These are phyloP conservation scores for Neurospora africana DNA, from an alignment of 495 filamentous ascomycete species.

Conservation along the genomic window DNA sequence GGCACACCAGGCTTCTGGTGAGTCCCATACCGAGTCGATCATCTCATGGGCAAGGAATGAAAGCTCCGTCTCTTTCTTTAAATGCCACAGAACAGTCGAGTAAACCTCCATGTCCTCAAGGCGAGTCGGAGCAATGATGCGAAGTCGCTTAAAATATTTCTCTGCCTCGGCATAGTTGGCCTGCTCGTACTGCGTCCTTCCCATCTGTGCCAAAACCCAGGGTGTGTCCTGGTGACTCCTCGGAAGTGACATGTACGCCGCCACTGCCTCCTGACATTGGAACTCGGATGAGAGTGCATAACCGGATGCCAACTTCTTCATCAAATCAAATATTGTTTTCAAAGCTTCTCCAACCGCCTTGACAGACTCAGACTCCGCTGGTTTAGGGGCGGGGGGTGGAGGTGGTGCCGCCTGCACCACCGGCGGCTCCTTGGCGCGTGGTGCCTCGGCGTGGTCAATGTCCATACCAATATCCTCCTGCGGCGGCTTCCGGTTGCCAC, in stretches of 20 bases:
- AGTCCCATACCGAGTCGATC: conserved; percentile 72
- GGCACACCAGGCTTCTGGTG: conserved; percentile 91
- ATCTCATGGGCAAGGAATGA: conserved; percentile 87
- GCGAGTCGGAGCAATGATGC: conserved; percentile 62
- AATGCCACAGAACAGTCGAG: conserved; percentile 93
- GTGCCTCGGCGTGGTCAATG: conserved; percentile 42
- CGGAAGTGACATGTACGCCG: conserved; percentile 57
- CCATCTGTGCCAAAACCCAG: conserved; percentile 88
- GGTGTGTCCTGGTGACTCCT: conserved; percentile 77
- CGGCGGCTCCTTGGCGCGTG: conserved; percentile 41
- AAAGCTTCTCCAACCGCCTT: conserved; percentile 64
- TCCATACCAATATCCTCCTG: conserved; percentile 54
- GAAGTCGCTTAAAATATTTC: conserved; percentile 67
- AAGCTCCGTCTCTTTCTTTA: conserved; percentile 82
- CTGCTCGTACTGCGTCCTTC: conserved; percentile 80
- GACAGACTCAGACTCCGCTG: conserved; percentile 33
- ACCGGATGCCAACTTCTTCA: conserved; percentile 70
- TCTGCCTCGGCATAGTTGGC: conserved; percentile 76
- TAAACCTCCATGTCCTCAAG: conserved; percentile 95
- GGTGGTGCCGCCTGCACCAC: conserved; percentile 6
- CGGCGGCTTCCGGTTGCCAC: conserved; percentile 63
- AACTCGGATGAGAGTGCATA: conserved; percentile 70
- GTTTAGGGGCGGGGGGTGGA: conserved; percentile 23
- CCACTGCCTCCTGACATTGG: conserved; percentile 63
- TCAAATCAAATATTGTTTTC: conserved; percentile 64